Evolutionary conservation across 2,329 filamentous ascomycete species (phyloP).

Genomic region (Monilinia fructigena): DNA sequence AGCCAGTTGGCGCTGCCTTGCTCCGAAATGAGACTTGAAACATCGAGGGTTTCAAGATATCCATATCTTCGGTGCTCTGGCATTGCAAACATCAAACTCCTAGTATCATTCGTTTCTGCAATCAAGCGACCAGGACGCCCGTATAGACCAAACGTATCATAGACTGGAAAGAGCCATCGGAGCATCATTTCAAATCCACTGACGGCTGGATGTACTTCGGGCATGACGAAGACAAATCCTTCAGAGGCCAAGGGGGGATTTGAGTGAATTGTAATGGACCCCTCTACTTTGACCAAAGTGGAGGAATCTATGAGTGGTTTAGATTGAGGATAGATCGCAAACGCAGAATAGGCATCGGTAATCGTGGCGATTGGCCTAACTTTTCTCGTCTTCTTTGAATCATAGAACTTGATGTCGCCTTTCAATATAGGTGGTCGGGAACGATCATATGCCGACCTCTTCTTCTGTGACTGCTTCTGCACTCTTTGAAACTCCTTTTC

Average conservation of each 20-base stretch:
- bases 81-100: slow-evolving; percentile 98
- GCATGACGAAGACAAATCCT: slow-evolving; percentile 98
- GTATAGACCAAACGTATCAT: slow-evolving; percentile 89
- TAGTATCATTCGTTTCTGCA: slow-evolving; percentile 80
- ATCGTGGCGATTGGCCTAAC: slow-evolving; percentile 86
- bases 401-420: slow-evolving; percentile 93
- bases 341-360: slow-evolving; percentile 85
- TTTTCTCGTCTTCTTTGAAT: slow-evolving; percentile 88
- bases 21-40: slow-evolving; percentile 74
- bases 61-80: slow-evolving; percentile 84
- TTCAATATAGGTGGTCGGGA: slow-evolving; percentile 66
- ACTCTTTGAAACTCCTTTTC: slow-evolving; percentile 87
- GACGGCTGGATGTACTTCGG: slow-evolving; percentile 86
- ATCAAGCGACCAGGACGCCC: slow-evolving; percentile 84
- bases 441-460: slow-evolving; percentile 79
- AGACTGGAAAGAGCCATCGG: slow-evolving; percentile 87
- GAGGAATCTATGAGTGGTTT: slow-evolving; percentile 93
- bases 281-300: slow-evolving; percentile 90
- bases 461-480: slow-evolving; percentile 80
- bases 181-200: slow-evolving; percentile 95
- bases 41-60: slow-evolving; percentile 86
- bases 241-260: slow-evolving; percentile 75
- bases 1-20: slow-evolving; percentile 75
- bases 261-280: slow-evolving; percentile 82
- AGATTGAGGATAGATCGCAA: slow-evolving; percentile 92